These are phyloP conservation scores for Diplodia seriata DNA, from an alignment of 2,329 filamentous ascomycete genomes.

Conservation along the genomic window DNA sequence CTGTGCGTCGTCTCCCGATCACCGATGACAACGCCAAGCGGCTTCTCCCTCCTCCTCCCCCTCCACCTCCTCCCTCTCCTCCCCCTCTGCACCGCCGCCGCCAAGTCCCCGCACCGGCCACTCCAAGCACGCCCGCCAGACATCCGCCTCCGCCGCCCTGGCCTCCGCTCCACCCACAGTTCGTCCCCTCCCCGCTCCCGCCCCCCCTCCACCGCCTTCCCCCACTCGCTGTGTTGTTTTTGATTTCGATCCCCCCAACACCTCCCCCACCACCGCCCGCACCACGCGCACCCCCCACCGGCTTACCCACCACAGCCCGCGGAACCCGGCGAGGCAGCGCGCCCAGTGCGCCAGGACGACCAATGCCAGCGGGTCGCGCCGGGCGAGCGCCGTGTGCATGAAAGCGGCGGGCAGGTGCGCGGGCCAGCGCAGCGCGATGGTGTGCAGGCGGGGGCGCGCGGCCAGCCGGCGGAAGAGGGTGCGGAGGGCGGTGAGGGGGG, in stretches of 20 bases:
- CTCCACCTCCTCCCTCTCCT: too few species aligned
- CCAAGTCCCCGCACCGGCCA: constrained; percentile 14
- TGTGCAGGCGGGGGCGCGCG: background rate
- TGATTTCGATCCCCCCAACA: too few species aligned
- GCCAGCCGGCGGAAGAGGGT: constrained; percentile 7
- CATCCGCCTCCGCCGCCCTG: background rate
- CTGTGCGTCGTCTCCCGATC: background rate
- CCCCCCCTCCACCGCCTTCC: too few species aligned
- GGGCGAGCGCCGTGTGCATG: too few species aligned
- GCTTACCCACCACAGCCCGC: constrained; percentile 7
- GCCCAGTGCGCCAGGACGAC: constrained; percentile 15
- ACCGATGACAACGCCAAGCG: constrained; percentile 1
- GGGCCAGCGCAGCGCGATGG: constrained; percentile 7
- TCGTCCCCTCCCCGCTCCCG: too few species aligned
- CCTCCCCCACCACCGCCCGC: constrained; percentile 4
- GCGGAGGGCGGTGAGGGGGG: background rate
- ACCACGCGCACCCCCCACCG: constrained; percentile 3
- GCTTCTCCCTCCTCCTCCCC: too few species aligned
- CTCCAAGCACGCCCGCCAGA: background rate
- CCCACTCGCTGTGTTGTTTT: too few species aligned
- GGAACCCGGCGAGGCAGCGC: background rate
- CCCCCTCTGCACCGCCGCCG: background rate
- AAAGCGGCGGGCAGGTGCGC: background rate
- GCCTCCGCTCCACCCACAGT: too few species aligned
- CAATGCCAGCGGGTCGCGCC: background rate